Evolutionary conservation across 352 stramenopile species (phyloP), one percentile per base, ranked within the genome.

Genomic region (Phytophthora colocasiae): DNA sequence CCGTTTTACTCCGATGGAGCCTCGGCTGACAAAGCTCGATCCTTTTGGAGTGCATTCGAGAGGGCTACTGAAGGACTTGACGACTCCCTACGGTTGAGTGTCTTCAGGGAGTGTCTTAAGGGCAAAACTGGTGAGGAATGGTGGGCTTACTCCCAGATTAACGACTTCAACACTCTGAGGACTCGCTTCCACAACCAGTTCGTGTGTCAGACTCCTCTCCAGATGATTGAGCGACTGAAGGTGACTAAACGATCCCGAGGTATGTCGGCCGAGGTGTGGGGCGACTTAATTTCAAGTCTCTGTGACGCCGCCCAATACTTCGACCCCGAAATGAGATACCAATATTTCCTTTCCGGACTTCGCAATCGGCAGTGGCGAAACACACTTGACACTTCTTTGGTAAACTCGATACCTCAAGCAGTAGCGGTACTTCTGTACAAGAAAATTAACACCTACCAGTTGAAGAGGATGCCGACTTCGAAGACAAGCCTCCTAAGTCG

Each of bases 321-420:
- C 8, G 8, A 40, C 12, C 34, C 34, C 9, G 10, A 40, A 8
- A 40, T 40, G 46, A 27, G 46, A 3, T 40, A 41, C 27, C 46
- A 53, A 27, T 53, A 53, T 17, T 53, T 53, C 7, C 2, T 53
- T 4, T 14, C 27, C 40, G 29, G 46, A 8, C n/a, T 53, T 4
- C 4, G 46, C 3, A 53, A 53, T 15, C 7, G 11, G 27, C 4
- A 40, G 10, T 53, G 46, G 46, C 22, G n/a, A 7, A 4, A 6
- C 2, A n/a, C 15, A 12, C 27, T 53, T 6, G 15, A 19, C 24
- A 27, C 46, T 11, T 19, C 4, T 9, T 22, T 44, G n/a, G 48
- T 45, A 9, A 56, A 17, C 32, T 44, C 31, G 14, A 56, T 56
- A 19, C 31, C n/a, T n/a, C 1, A 56, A 19, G 48, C 48, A 17